Percentiles rank a stretch among this genome's conserved stretches.
These are phyloP conservation scores for Cladosporium sp. DNA, from an alignment of 2,329 filamentous ascomycete species.

Conservation along the genomic window DNA sequence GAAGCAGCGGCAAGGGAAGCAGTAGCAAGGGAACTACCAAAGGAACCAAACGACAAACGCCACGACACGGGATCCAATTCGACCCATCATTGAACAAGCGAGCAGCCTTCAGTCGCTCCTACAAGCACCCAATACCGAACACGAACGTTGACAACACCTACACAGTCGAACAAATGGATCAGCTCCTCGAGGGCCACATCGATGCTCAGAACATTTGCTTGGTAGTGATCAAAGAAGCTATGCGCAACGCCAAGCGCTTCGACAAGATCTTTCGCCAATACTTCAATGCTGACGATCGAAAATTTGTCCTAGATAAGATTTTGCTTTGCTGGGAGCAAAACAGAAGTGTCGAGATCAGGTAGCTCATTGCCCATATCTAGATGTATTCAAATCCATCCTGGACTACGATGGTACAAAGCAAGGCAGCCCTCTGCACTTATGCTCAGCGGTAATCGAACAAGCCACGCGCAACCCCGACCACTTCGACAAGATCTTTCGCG, in stretches of 20 bases:
- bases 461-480: too few species aligned
- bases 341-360: background rate
- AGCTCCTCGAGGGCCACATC: background rate
- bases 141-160: background rate
- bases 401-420: background rate
- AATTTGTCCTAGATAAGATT: background rate
- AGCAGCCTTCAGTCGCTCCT: background rate
- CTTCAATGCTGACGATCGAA: background rate
- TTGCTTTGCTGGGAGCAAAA: background rate
- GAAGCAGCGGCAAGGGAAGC: too few species aligned
- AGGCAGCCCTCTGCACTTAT: background rate
- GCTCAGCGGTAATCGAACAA: too few species aligned
- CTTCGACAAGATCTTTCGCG: too few species aligned
- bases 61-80: background rate
- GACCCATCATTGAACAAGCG: background rate
- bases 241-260: background rate
- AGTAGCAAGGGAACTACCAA: too few species aligned
- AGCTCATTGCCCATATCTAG: background rate
- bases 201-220: background rate
- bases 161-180: background rate
- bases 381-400: background rate
- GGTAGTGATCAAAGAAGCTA: background rate
- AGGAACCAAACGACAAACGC: too few species aligned
- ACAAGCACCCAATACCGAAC: background rate
- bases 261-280: background rate